Conservation (phyloP, 2,329 filamentous ascomycete species). For the Fusarium sororula region DNA sequence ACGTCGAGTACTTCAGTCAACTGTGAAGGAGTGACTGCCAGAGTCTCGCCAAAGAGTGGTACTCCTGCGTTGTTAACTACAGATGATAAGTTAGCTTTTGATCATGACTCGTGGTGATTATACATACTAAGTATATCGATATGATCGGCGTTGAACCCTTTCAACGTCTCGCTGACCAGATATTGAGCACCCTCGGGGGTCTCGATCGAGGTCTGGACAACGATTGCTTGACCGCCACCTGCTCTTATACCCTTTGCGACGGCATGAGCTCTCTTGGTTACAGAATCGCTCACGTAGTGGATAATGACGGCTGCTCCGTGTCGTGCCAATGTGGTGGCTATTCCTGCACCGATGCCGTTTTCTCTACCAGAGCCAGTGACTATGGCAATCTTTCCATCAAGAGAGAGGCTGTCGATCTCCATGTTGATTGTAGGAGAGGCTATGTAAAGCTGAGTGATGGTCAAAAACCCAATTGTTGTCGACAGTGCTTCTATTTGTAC, state of each 20-base stretch:
- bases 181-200: not conserved
- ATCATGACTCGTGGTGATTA: fast-evolving
- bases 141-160: not conserved
- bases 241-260: not conserved
- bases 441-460: fast-evolving
- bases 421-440: not conserved
- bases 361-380: not conserved
- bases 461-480: not conserved
- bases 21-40: not conserved
- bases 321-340: not conserved
- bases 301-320: not conserved
- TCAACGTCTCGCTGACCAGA: not conserved
- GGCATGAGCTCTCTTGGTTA: not conserved
- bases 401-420: not conserved
- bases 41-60: not conserved
- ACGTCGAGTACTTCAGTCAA: not conserved
- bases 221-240: fast-evolving
- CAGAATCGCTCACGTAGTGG: not conserved
- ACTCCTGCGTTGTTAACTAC: not conserved
- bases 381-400: not conserved
- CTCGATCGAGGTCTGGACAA: not conserved
- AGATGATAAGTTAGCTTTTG: fast-evolving
- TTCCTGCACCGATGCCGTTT: not conserved
- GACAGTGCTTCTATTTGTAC: not conserved
- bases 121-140: not conserved